Evolutionary conservation across 78 protist genomes (phyloP).

Genomic region (Dictyostelium firmibasis): DNA sequence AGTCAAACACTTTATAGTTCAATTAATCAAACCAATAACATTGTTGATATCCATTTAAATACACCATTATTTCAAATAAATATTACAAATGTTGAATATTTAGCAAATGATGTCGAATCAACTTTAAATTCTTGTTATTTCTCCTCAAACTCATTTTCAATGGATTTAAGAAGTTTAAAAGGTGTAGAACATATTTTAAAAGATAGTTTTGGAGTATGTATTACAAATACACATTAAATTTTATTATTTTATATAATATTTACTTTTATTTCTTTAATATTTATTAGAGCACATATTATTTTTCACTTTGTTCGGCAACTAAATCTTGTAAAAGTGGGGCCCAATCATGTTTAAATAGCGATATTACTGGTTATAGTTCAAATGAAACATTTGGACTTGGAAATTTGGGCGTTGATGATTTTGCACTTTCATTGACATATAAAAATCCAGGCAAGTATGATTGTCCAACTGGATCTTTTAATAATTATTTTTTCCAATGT

Average conservation of each 20-base stretch:
- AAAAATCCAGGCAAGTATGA: too few relatives aligned
- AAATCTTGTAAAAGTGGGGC: not conserved
- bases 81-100: not conserved
- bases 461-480: not conserved
- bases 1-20: not conserved
- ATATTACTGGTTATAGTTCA: not conserved
- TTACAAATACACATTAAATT: not conserved
- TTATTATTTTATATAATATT: not conserved
- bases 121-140: not conserved
- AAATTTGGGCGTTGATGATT: not conserved
- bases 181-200: not conserved
- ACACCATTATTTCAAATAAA: not conserved
- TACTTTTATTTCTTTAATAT: not conserved
- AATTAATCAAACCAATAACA: not conserved
- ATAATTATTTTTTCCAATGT: not conserved
- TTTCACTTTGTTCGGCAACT: not conserved
- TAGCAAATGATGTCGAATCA: not conserved
- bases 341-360: not conserved
- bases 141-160: not conserved
- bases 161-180: not conserved
- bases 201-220: not conserved
- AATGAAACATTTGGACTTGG: not conserved
- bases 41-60: not conserved
- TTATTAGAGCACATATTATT: not conserved
- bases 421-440: not conserved